phyloP scores from a whole-genome alignment of 176 grass and related monocot species.

The Thalia dealbata region DNA sequence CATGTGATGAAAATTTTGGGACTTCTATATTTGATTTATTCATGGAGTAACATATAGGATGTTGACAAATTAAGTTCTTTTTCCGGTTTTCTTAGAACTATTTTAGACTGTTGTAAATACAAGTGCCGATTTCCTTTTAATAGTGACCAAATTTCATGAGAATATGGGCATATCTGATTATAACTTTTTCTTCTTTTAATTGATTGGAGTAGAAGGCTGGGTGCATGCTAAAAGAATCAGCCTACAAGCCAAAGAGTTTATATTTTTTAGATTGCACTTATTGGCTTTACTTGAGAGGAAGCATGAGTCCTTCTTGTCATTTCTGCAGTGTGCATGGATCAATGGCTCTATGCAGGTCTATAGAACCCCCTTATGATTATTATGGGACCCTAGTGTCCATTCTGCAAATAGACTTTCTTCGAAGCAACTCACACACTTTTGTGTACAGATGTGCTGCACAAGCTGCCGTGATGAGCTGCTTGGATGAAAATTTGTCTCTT shows the following conservation, averaged over 20 bases:
- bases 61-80: no score
- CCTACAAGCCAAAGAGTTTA: background rate
- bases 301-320: slow-evolving; percentile 63
- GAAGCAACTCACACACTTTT: slow-evolving; percentile 81
- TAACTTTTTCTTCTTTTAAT: background rate
- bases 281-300: background rate
- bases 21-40: no score
- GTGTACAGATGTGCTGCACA: slow-evolving; percentile 59
- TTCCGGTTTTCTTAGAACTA: no score
- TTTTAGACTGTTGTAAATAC: background rate
- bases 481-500: slow-evolving; percentile 51
- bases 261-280: background rate
- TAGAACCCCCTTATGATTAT: slow-evolving; percentile 69
- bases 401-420: slow-evolving; percentile 82
- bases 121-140: background rate
- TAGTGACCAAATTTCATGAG: background rate
- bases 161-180: background rate
- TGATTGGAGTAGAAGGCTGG: background rate
- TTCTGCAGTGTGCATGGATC: slow-evolving; percentile 71
- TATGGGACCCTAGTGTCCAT: slow-evolving; percentile 79
- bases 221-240: background rate
- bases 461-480: slow-evolving; percentile 59
- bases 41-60: no score
- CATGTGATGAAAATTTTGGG: no score
- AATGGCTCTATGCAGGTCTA: slow-evolving; percentile 88